phyloP scores from a whole-genome alignment of 805 yeast genomes.

The Candida qinlingensis region DNA sequence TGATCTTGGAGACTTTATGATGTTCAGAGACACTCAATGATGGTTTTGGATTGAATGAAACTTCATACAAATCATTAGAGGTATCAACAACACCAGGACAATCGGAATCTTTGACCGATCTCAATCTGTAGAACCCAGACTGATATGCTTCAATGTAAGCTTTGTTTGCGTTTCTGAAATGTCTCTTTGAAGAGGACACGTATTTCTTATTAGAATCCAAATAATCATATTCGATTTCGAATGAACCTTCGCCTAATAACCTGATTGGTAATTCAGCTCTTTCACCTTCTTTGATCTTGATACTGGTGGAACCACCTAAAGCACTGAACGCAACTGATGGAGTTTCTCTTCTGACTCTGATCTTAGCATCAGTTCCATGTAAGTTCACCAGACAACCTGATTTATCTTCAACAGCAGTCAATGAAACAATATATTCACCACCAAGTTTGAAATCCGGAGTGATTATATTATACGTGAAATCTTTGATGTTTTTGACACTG shows the following conservation, averaged over 20 bases:
- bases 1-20: slow-evolving; percentile 20
- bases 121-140: slow-evolving; percentile 44
- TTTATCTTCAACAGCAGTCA: slow-evolving; percentile 67
- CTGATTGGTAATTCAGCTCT: slow-evolving; percentile 52
- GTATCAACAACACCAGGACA: slow-evolving; percentile 45
- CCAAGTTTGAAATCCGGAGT: slow-evolving; percentile 58
- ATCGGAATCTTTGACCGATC: slow-evolving; percentile 42
- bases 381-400: slow-evolving; percentile 73
- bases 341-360: slow-evolving; percentile 65
- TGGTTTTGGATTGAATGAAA: slow-evolving; percentile 44
- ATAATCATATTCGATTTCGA: slow-evolving; percentile 32
- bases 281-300: slow-evolving; percentile 58
- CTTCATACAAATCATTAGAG: slow-evolving; percentile 29
- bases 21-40: slow-evolving; percentile 33
- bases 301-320: slow-evolving; percentile 29
- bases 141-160: slow-evolving; percentile 32
- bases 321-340: slow-evolving; percentile 52
- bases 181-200: slow-evolving; percentile 19
- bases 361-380: slow-evolving; percentile 53
- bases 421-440: slow-evolving; percentile 63
- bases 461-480: slow-evolving; percentile 34
- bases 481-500: slow-evolving; percentile 35
- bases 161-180: slow-evolving; percentile 22
- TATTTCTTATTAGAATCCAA: slow-evolving; percentile 25
- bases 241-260: slow-evolving; percentile 54